Percentiles rank a stretch among this genome's conserved stretches.
phyloP scores from a whole-genome alignment of 2,329 filamentous ascomycete species.

The Oidium heveae region DNA sequence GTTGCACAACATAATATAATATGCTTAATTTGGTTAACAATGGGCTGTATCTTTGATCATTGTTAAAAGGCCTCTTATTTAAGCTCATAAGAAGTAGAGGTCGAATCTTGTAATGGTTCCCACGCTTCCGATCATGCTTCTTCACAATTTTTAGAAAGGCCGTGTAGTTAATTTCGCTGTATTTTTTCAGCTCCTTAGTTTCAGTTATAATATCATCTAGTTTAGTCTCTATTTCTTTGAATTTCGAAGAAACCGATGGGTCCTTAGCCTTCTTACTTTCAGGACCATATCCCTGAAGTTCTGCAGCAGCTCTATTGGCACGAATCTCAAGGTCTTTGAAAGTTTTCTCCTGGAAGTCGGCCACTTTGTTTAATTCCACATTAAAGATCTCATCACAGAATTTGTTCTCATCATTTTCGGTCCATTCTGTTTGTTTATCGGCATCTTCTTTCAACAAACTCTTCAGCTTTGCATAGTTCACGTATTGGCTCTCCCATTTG shows the following conservation, averaged over 20 bases:
- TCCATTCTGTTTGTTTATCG: slow-evolving; percentile 45
- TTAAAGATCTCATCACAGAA: slow-evolving; percentile 95
- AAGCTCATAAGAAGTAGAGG: slow-evolving; percentile 80
- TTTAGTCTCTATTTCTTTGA: slow-evolving; percentile 52
- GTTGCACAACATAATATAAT: slow-evolving; percentile 85
- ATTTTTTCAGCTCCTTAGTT: slow-evolving; percentile 81
- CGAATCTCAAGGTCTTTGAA: slow-evolving; percentile 30
- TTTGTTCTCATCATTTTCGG: slow-evolving; percentile 72
- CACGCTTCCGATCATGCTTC: slow-evolving; percentile 91
- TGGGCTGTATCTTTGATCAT: slow-evolving; percentile 67
- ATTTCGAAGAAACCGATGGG: slow-evolving; percentile 23
- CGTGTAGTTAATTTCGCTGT: slow-evolving; percentile 89
- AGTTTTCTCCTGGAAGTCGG: slow-evolving; percentile 64
- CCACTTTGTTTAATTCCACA: slow-evolving; percentile 82
- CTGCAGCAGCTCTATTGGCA: slow-evolving; percentile 32
- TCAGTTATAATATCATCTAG: slow-evolving; percentile 75
- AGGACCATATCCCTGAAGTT: slow-evolving; percentile 55
- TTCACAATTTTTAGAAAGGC: slow-evolving; percentile 96
- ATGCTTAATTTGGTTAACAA: slow-evolving; percentile 74
- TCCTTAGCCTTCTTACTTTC: slow-evolving; percentile 27
- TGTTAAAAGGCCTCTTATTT: slow-evolving; percentile 79
- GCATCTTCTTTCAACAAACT: slow-evolving; percentile 56
- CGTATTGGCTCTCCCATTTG: slow-evolving; percentile 83
- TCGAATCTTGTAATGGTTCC: slow-evolving; percentile 62
- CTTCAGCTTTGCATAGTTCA: slow-evolving; percentile 90